Conservation (phyloP, 176 grass and related monocot genomes). For the Bothriochloa decipiens region DNA sequence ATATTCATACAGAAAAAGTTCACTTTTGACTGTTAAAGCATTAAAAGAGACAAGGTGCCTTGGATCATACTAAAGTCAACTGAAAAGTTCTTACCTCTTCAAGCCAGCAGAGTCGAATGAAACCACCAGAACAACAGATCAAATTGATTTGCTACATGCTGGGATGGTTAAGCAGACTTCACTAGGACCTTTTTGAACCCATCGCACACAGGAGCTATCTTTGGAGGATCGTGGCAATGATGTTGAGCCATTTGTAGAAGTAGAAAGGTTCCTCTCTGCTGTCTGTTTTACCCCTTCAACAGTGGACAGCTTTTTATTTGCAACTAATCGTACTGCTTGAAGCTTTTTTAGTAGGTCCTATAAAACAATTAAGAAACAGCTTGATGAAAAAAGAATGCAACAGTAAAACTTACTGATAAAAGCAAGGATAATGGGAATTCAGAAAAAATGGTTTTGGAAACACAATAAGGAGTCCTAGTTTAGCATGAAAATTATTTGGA, state of each 20-base stretch:
- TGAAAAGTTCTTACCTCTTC: constrained; percentile 55
- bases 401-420: background rate
- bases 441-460: background rate
- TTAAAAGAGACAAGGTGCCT: background rate
- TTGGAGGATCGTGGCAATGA: constrained; percentile 34
- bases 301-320: constrained; percentile 31
- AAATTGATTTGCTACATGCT: constrained; percentile 42
- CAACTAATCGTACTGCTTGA: constrained; percentile 32
- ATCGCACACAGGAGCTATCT: background rate
- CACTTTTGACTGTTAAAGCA: background rate
- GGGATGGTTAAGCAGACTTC: constrained; percentile 49
- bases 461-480: background rate
- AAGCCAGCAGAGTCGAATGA: constrained; percentile 54
- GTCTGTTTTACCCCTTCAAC: constrained; percentile 25
- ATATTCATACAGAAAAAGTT: background rate
- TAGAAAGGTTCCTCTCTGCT: constrained; percentile 26
- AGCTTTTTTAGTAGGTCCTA: constrained; percentile 56
- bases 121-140: constrained; percentile 80
- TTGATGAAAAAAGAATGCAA: background rate
- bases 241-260: constrained; percentile 18
- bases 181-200: constrained; percentile 33
- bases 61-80: background rate
- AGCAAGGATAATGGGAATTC: background rate
- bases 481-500: background rate
- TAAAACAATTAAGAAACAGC: background rate